A percentile compares a stretch with the other conserved stretches of the same genome.
Evolutionary conservation across 2,329 filamentous ascomycete species (phyloP).

Genomic region (Xylariaceae sp.): DNA sequence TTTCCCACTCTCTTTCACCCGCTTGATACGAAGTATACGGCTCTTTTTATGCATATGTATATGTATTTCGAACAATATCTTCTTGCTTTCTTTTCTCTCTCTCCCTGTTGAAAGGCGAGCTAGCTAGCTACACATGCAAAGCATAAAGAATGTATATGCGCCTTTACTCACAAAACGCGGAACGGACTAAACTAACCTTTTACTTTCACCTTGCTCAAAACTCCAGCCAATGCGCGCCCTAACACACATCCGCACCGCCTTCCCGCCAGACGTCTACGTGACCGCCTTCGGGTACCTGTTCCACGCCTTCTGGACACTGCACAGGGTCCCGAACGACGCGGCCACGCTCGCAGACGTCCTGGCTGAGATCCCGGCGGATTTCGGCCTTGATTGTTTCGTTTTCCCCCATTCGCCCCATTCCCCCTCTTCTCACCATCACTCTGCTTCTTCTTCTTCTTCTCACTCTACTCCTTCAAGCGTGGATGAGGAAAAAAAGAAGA

Average conservation of each 20-base stretch:
- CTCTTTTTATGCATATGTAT: too few relatives aligned
- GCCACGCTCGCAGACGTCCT: conserved; percentile 16
- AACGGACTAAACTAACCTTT: too few relatives aligned
- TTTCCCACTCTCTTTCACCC: too few relatives aligned
- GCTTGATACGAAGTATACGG: too few relatives aligned
- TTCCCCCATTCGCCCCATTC: neutral
- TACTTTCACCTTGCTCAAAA: too few relatives aligned
- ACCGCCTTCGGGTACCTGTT: conserved; percentile 51
- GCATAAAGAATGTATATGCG: too few relatives aligned
- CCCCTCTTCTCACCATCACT: neutral
- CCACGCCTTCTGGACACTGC: conserved; percentile 50
- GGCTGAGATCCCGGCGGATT: conserved; percentile 10
- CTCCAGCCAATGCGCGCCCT: conserved; percentile 57
- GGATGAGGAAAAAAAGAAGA: too few relatives aligned
- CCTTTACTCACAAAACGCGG: too few relatives aligned
- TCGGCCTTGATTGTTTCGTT: conserved; percentile 5
- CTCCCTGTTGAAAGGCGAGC: too few relatives aligned
- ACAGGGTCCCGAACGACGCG: conserved; percentile 18
- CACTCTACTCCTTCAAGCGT: neutral
- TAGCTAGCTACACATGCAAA: too few relatives aligned
- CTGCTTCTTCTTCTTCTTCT: neutral
- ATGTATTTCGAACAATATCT: too few relatives aligned
- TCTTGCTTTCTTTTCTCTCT: too few relatives aligned
- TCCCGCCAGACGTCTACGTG: conserved; percentile 45
- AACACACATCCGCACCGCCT: conserved; percentile 58